These are phyloP conservation scores for Serendipita sp. DNA, from an alignment of 768 basidiomycete species.

Conservation along the genomic window DNA sequence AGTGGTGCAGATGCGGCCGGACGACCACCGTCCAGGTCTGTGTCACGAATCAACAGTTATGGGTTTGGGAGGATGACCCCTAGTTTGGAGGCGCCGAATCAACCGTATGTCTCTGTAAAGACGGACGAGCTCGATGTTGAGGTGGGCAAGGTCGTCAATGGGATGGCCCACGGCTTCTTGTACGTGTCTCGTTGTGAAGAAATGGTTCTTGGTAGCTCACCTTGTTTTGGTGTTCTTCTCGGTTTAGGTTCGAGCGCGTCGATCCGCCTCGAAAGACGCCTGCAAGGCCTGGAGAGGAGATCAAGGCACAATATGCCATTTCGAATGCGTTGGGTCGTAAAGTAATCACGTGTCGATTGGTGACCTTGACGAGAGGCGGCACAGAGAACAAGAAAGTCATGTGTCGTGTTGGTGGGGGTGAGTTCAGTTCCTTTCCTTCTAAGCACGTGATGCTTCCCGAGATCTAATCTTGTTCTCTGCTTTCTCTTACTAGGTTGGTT, in stretches of 20 bases:
- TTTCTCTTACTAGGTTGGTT: slow-evolving; percentile 24
- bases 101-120: slow-evolving; percentile 51
- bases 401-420: slow-evolving; percentile 80
- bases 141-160: slow-evolving; percentile 60
- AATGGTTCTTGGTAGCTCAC: no score
- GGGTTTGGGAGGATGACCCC: slow-evolving; percentile 45
- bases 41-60: slow-evolving; percentile 21
- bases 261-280: slow-evolving; percentile 55
- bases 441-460: no score
- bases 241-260: slow-evolving; percentile 48
- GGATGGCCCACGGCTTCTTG: slow-evolving; percentile 57
- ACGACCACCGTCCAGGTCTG: slow-evolving; percentile 11
- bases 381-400: slow-evolving; percentile 66
- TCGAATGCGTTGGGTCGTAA: slow-evolving; percentile 58
- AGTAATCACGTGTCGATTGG: slow-evolving; percentile 63
- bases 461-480: not conserved
- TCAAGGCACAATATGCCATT: slow-evolving; percentile 73
- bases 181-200: no score
- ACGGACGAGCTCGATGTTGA: slow-evolving; percentile 74
- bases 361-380: slow-evolving; percentile 47
- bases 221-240: no score
- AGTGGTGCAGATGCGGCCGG: no score
- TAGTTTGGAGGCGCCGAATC: slow-evolving; percentile 35
- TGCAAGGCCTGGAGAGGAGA: slow-evolving; percentile 61
- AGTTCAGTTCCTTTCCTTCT: no score